Base-by-base conservation (phyloP, 352 stramenopile species). In the Thalassiosira hispida region DNA sequence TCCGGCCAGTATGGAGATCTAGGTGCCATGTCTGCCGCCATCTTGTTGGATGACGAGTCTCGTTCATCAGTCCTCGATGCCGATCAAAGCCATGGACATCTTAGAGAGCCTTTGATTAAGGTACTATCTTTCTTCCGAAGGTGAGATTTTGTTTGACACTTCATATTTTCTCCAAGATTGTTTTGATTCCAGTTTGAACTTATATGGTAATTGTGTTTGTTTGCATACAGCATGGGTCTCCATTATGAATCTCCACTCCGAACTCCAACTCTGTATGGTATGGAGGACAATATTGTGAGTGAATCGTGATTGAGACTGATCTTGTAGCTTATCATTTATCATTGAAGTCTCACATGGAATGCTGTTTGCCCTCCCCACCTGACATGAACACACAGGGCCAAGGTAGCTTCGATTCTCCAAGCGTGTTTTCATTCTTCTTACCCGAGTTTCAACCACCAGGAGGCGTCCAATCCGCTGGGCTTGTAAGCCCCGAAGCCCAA, bases 1-100 rank as follows among this genome's bases (percentile, higher is more conserved):
- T 66, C 25, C 12, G 73, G 80, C 5, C 29, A 86, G 42, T 94
- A 93, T 63, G 87, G 89, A 46, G 73, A 88, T 56, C 40, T 93
- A 9, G 64, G 20, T 9, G 81, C 88, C 4, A 78, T 73, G 6
- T 38, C 90, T 20, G 88, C 86, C n/a, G 81, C 83, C 29, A 81
- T 83, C 4, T 18, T 88, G 16, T 33, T 88, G 3, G 77, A 88
- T 57, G 53, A 49, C 18, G 81, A 88, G 33, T n/a, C 65, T 22
- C 55, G 63, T 53, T 46, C 22, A 31, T 8, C 46, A 5, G 23
- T 77, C 4, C 52, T 88, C 9, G 77, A 88, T 63, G 12, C 23
- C 8, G 81, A 88, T 61, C 72, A 65, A 8, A 63, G 49, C 35
- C 29, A 55, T 53, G 75, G 75, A 7, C 69, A 64, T 22, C 27